Base-by-base conservation (phyloP, 2,329 filamentous ascomycete species). In the Microdochium trichocladiopsis region DNA sequence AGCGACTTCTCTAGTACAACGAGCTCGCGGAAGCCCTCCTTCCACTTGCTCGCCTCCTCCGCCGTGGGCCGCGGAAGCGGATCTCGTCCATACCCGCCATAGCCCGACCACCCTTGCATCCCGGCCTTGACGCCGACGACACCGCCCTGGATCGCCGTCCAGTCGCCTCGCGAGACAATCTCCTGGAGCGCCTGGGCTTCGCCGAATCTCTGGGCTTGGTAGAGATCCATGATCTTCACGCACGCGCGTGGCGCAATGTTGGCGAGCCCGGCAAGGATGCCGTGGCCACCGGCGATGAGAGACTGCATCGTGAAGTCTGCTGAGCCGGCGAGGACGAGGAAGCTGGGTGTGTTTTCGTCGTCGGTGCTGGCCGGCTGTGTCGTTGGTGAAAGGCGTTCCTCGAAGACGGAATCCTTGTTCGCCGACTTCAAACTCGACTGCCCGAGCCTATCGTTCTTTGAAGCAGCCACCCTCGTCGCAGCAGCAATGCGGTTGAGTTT, bases 281-380 rank as follows among this genome's bases (percentile, higher is more conserved):
- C 87, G 52, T 84, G 82, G 9, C 84, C 86, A 45, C 86, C 87
- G 8, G 78, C 86, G 31, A 86, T 75, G 37, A 90, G 66, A 0
- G 84, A 84, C 62, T 87, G 86, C 47, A 90, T 72, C 2, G 83
- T 79, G 67, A 90, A 89, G 68, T 90, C 87, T 49, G 86, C 84
- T 2, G 84, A 87, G 50, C 87, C 87, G 23, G 84, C 86, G 61
- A 90, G 78, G 57, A 86, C 86, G 62, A 88, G 72, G 69, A 90
- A 90, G 14, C 78, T 66, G 1, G 78, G 71, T 11, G 55, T n/a
- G n/a, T n/a, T n/a, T n/a, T n/a, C 58, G 31, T 68, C 60, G 51
- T 69, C 57, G 47, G 60, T 67, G 4, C 14, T 16, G 33, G 12
- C 4, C 14, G 33, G 33, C 28, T 8, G 28, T 33, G 14, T 33